Conservation (phyloP, 768 basidiomycete genomes). For the Epithele typhae region DNA sequence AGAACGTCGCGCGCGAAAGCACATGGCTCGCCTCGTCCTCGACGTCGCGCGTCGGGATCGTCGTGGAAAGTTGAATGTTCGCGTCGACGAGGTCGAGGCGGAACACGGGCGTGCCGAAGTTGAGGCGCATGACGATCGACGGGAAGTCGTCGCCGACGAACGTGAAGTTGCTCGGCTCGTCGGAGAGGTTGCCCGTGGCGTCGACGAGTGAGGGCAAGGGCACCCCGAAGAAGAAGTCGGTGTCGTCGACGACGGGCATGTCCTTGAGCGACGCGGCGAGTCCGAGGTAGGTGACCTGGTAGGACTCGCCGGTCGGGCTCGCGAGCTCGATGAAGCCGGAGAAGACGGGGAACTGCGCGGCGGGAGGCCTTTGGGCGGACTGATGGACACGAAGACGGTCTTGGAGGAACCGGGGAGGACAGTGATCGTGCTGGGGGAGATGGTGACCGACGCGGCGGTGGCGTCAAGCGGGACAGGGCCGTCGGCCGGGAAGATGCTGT, state of each 20-base stretch:
- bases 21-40: slow-evolving; percentile 7
- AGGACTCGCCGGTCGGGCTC: slow-evolving; percentile 29
- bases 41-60: slow-evolving; percentile 28
- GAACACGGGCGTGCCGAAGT: slow-evolving; percentile 46
- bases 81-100: slow-evolving; percentile 45
- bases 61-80: slow-evolving; percentile 36
- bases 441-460: slow-evolving; percentile 40
- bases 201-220: slow-evolving; percentile 40
- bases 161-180: slow-evolving; percentile 40
- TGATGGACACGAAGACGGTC: slow-evolving; percentile 41
- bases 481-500: slow-evolving; percentile 28
- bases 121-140: slow-evolving; percentile 32
- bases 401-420: slow-evolving; percentile 40
- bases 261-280: slow-evolving; percentile 39
- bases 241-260: slow-evolving; percentile 49
- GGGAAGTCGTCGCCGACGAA: slow-evolving; percentile 41
- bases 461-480: slow-evolving; percentile 50
- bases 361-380: slow-evolving; percentile 39
- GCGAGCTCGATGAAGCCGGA: slow-evolving; percentile 49
- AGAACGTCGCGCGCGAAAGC: slow-evolving; percentile 27
- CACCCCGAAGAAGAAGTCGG: slow-evolving; percentile 42
- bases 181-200: slow-evolving; percentile 36
- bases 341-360: slow-evolving; percentile 49
- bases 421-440: slow-evolving; percentile 41
- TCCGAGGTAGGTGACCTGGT: slow-evolving; percentile 46